Base-by-base conservation (phyloP, 345 rosid genomes). In the Arabidopsis suecica region DNA sequence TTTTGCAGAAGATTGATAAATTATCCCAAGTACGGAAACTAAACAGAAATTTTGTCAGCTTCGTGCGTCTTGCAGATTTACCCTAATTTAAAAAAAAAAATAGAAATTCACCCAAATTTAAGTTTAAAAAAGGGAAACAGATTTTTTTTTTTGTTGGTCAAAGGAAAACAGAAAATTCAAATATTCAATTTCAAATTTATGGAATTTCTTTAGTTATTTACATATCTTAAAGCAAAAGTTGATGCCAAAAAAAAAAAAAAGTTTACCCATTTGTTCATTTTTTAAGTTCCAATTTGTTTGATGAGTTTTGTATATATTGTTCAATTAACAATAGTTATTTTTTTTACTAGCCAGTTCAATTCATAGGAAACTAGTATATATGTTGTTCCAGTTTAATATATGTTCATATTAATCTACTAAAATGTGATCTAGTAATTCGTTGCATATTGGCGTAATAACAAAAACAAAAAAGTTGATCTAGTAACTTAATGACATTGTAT, bases 21-120 rank as follows among this genome's bases (percentile, higher is more conserved):
- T 5, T 8, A 45, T 8, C 42, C 37, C 10, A 22, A 64, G 37
- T 34, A 45, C 57, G 65, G 64, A 44, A 73, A 73, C 54, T 25
- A 33, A 54, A 64, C 77, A 23, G 30, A 14, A 50, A 37, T 3
- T 28, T 61, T 37, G 20, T 16, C 42, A 48, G 30, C 55, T 20
- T 3, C n/a, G 53, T 51, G 44, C 22, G 40, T 2, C 25, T 41
- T 40, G 8, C 3, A 7, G 1, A 28, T 64, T 64, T 73, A 56
- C 62, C 69, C 76, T 61, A 50, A 59, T 1, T 12, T 50, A 22
- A 12, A 8, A 51, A 49, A 28, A 28, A 3, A 28, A 28, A 23
- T 23, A 23, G 32, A 28, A 28, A 28, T 28, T 28, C 25, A 8
- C 48, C 9, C 13, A 12, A 50, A 33, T 1, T 48, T 61, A 9